Conservation (phyloP, 148 eudicot species). For the Chenopodium suecicum region DNA sequence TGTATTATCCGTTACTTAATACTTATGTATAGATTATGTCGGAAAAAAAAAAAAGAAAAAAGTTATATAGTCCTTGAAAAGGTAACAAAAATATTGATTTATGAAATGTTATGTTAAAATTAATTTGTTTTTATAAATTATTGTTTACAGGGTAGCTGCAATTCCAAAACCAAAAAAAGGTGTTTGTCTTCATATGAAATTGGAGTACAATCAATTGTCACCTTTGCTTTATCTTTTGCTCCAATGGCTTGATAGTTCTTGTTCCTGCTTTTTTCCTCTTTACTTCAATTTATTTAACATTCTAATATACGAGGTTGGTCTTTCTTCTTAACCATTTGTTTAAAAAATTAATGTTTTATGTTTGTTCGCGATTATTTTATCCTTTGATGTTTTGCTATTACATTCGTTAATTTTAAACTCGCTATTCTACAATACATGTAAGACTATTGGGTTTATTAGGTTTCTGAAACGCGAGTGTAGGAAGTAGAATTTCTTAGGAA, state of each 20-base stretch:
- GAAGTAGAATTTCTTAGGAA: neutral
- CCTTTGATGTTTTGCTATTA: too few relatives aligned
- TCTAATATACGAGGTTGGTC: constrained; percentile 62
- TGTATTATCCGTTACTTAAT: too few relatives aligned
- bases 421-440: too few relatives aligned
- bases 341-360: neutral
- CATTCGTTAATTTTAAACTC: too few relatives aligned
- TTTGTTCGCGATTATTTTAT: neutral
- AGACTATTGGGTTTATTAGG: neutral
- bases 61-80: too few relatives aligned
- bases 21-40: too few relatives aligned
- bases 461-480: neutral
- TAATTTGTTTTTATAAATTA: too few relatives aligned
- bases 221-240: constrained; percentile 58
- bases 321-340: neutral
- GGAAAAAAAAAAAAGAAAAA: too few relatives aligned
- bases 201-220: constrained; percentile 57
- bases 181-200: constrained; percentile 61
- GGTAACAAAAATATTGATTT: neutral
- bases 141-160: constrained; percentile 54
- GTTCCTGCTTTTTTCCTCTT: constrained; percentile 55
- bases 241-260: constrained; percentile 71
- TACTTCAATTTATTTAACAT: constrained; percentile 62
- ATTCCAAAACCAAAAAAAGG: constrained; percentile 69
- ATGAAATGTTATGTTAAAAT: too few relatives aligned